A percentile compares a stretch with the other conserved stretches of the same genome.
Evolutionary conservation across 805 yeast genomes (phyloP).

Genomic region (Saccharomycopsis capsularis): DNA sequence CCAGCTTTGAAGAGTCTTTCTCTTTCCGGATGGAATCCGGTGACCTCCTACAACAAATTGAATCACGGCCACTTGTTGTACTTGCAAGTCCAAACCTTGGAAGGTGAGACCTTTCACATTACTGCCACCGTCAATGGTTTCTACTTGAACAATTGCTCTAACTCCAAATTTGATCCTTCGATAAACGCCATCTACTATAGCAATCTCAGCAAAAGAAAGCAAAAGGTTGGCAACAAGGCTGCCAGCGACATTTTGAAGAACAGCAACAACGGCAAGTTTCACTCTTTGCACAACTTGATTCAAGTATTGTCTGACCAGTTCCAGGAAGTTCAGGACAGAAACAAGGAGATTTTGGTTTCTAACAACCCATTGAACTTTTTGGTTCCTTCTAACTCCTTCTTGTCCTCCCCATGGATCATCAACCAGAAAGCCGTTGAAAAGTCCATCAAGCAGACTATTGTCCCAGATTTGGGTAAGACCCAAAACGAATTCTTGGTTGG

Average conservation of each 20-base stretch:
- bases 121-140: constrained; percentile 79
- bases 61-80: constrained; percentile 75
- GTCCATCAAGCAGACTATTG: constrained; percentile 21
- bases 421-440: constrained; percentile 21
- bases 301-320: constrained; percentile 61
- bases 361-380: constrained; percentile 49
- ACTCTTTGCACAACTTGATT: constrained; percentile 55
- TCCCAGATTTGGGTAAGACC: constrained; percentile 27
- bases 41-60: constrained; percentile 51
- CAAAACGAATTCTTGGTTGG: constrained; percentile 34
- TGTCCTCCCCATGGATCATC: constrained; percentile 78
- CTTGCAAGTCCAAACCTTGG: constrained; percentile 67
- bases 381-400: constrained; percentile 52
- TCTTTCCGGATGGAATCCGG: constrained; percentile 83
- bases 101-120: constrained; percentile 70
- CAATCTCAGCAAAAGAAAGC: constrained; percentile 16
- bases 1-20: constrained; percentile 51
- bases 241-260: too few species aligned
- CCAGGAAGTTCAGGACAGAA: constrained; percentile 41
- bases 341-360: constrained; percentile 39
- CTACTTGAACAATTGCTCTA: constrained; percentile 63
- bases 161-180: constrained; percentile 63
- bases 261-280: constrained; percentile 30
- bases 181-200: too few species aligned
- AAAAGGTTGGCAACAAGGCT: constrained; percentile 29